Conservation (phyloP, 805 yeast genomes). For the Candida easanensis region DNA sequence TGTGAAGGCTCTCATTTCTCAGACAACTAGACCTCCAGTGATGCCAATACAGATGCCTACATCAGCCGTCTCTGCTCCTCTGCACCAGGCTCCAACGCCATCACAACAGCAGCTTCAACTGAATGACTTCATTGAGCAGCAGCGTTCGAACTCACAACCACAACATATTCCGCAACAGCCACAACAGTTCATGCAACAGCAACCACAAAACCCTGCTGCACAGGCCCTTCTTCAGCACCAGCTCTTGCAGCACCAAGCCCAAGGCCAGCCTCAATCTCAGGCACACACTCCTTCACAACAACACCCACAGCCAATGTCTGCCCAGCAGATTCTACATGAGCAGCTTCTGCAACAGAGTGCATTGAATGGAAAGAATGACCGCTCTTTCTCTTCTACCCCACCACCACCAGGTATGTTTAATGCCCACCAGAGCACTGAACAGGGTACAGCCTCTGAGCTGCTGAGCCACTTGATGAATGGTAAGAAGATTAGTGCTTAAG, state of each 20-base stretch:
- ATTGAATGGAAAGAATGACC: conserved; percentile 24
- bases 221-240: conserved; percentile 28
- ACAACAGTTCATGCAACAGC: conserved; percentile 16
- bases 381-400: conserved; percentile 49
- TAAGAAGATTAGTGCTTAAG: conserved; percentile 42
- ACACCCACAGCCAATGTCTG: conserved; percentile 18
- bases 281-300: conserved; percentile 21
- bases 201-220: conserved; percentile 22
- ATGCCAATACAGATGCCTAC: conserved; percentile 5
- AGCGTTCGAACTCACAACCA: conserved; percentile 9
- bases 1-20: conserved; percentile 34
- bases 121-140: conserved; percentile 24
- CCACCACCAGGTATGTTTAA: conserved; percentile 74
- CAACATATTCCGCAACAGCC: conserved; percentile 28
- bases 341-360: conserved; percentile 23
- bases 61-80: not conserved
- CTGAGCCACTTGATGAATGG: conserved; percentile 84
- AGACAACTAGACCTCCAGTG: conserved; percentile 25
- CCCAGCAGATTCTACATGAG: conserved; percentile 29
- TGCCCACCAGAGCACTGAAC: conserved; percentile 22
- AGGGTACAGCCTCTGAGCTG: conserved; percentile 65
- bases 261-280: conserved; percentile 27
- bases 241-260: conserved; percentile 15
- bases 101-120: conserved; percentile 10
- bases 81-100: conserved; percentile 17